phyloP scores from a whole-genome alignment of 2,329 filamentous ascomycete genomes.

The Alternaria atra region DNA sequence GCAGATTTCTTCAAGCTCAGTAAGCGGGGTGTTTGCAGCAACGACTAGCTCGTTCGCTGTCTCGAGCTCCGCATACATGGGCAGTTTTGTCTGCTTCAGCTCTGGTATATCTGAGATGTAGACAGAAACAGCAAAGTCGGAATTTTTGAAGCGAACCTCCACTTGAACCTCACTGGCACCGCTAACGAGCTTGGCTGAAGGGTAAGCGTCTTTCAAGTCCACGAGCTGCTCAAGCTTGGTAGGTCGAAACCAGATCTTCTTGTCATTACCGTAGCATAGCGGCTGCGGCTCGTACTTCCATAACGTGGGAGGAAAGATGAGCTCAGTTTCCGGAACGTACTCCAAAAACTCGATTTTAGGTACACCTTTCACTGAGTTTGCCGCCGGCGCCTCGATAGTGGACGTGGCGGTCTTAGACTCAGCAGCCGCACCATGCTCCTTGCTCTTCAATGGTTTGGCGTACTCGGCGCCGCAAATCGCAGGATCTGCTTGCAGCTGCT shows the following conservation, averaged over 20 bases:
- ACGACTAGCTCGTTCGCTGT: constrained; percentile 68
- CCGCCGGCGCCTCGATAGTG: constrained; percentile 48
- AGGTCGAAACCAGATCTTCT: constrained; percentile 90
- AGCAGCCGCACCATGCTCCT: constrained; percentile 30
- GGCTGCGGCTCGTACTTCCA: constrained; percentile 82
- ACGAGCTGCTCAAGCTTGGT: constrained; percentile 84
- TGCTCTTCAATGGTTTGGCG: constrained; percentile 48
- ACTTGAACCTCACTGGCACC: constrained; percentile 97
- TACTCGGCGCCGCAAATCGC: constrained; percentile 44
- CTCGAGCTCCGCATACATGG: constrained; percentile 38
- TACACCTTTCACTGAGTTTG: constrained; percentile 61
- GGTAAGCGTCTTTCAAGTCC: constrained; percentile 84
- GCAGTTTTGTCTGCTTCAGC: constrained; percentile 69
- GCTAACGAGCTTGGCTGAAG: constrained; percentile 91
- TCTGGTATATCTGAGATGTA: constrained; percentile 92
- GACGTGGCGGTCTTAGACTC: constrained; percentile 62
- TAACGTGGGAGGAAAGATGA: constrained; percentile 88
- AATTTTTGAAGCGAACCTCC: constrained; percentile 95
- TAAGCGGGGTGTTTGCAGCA: constrained; percentile 89
- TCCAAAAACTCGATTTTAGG: constrained; percentile 81
- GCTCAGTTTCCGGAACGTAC: constrained; percentile 87
- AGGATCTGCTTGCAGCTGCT: constrained; percentile 32
- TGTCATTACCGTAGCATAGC: constrained; percentile 88
- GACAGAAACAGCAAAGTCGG: constrained; percentile 87
- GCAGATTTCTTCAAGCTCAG: constrained; percentile 85